These are phyloP conservation scores for Fomitopsis palustris DNA, from an alignment of 1,284 basidiomycete species.

Conservation along the genomic window DNA sequence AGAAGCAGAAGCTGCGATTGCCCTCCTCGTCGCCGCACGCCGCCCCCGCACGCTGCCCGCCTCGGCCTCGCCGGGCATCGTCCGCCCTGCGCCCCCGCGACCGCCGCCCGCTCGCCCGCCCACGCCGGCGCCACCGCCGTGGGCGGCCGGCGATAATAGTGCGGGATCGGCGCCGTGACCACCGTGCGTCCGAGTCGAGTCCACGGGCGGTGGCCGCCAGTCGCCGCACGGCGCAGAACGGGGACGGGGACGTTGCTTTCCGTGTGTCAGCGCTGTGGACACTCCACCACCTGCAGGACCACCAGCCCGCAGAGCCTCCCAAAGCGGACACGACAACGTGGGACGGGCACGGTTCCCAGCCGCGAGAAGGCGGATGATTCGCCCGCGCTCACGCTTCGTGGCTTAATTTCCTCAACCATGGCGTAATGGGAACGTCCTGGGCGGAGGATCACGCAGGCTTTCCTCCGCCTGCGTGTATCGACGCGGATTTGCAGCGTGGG, in stretches of 20 bases:
- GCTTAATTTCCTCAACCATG: not conserved
- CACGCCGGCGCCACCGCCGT: not conserved
- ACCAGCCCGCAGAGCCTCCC: not conserved
- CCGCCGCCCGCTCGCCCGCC: not conserved
- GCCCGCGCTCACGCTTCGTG: conserved; percentile 1
- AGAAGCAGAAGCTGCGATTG: not conserved
- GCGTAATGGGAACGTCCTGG: conserved; percentile 1
- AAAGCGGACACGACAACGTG: not conserved
- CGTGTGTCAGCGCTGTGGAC: not conserved
- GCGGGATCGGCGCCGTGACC: not conserved
- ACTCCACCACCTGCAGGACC: not conserved
- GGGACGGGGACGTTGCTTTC: not conserved
- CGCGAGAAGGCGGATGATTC: not conserved
- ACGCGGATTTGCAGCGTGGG: conserved; percentile 1
- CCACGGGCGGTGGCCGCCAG: not conserved
- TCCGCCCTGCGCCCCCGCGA: not conserved
- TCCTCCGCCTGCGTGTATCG: not conserved
- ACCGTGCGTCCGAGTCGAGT: too few species aligned
- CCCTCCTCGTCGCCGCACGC: not conserved
- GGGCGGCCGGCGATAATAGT: not conserved
- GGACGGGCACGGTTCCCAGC: not conserved
- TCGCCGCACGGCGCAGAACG: not conserved
- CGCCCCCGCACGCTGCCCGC: not conserved
- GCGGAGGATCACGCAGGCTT: not conserved
- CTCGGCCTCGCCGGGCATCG: not conserved